Evolutionary conservation across 805 yeast genomes (phyloP).

Genomic region (Zygosaccharomyces siamensis): DNA sequence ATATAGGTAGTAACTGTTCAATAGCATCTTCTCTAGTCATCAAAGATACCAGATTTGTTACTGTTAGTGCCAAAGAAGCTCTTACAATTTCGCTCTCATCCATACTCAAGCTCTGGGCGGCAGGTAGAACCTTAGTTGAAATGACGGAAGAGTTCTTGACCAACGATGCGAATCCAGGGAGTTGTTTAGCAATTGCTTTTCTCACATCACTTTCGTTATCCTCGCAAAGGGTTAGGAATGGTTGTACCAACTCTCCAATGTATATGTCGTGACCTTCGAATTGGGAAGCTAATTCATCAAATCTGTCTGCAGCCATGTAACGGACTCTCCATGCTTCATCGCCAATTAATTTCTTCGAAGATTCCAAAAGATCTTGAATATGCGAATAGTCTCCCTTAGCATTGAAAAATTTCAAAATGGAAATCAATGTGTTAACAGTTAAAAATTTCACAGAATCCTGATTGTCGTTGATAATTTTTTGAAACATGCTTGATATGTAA

Average conservation of each 20-base stretch:
- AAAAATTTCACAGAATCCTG: conserved; percentile 94
- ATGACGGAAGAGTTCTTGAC: conserved; percentile 47
- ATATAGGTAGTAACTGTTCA: conserved; percentile 77
- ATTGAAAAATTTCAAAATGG: conserved; percentile 69
- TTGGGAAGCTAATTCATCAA: conserved; percentile 63
- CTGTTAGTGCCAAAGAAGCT: conserved; percentile 83
- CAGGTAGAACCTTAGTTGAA: conserved; percentile 70
- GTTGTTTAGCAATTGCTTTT: conserved; percentile 87
- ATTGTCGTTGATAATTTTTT: conserved; percentile 68
- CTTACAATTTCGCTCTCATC: conserved; percentile 93
- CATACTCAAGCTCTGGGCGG: conserved; percentile 74
- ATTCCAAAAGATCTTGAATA: conserved; percentile 56
- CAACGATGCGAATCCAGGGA: conserved; percentile 66
- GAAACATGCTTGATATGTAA: conserved; percentile 75
- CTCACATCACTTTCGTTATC: conserved; percentile 97
- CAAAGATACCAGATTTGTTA: conserved; percentile 81
- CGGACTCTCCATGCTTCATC: conserved; percentile 98
- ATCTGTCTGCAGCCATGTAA: conserved; percentile 95
- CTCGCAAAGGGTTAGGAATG: conserved; percentile 71
- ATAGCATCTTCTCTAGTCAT: conserved; percentile 81
- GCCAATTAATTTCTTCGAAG: conserved; percentile 64
- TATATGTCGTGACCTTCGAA: conserved; percentile 55
- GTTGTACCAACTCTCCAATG: conserved; percentile 46
- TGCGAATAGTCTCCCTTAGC: conserved; percentile 52
- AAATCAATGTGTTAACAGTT: conserved; percentile 79